Evolutionary conservation across 345 rosid species (phyloP).

Genomic region (Raphanus sativus): DNA sequence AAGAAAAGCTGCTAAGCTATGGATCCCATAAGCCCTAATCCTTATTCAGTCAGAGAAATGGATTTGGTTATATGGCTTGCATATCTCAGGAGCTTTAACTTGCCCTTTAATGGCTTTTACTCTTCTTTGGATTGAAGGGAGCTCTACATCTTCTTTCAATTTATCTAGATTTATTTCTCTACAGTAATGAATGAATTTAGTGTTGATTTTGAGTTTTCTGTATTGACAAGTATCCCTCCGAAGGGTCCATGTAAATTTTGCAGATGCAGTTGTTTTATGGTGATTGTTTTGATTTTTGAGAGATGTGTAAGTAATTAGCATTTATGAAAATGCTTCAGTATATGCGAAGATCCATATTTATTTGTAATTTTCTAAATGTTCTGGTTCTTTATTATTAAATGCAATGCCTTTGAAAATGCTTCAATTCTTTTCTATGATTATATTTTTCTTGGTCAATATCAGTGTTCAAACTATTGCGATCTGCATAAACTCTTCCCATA

Average conservation of each 20-base stretch:
- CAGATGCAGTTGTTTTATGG: background rate
- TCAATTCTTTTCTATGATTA: background rate
- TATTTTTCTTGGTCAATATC: background rate
- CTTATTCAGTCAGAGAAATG: background rate
- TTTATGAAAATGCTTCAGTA: background rate
- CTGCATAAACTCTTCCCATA: background rate
- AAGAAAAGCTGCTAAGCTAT: conserved; percentile 82
- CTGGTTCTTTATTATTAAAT: background rate
- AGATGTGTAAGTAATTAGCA: background rate
- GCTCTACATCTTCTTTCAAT: conserved; percentile 54
- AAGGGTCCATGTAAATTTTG: background rate
- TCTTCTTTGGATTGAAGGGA: conserved; percentile 98
- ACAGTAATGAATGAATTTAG: background rate
- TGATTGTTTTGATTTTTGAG: background rate
- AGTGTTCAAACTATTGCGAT: background rate
- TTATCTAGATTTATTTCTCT: background rate
- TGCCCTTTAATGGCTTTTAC: conserved; percentile 43
- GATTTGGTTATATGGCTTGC: conserved; percentile 82
- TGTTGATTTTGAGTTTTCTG: background rate
- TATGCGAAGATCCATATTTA: background rate
- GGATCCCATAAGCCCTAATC: conserved; percentile 76
- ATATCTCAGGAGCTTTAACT: conserved; percentile 81
- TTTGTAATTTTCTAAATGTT: background rate
- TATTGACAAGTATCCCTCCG: background rate
- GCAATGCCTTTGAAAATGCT: background rate